Evolutionary conservation across 1,284 basidiomycete species (phyloP), one percentile per base, ranked within the genome.

Genomic region (Ceratobasidium sp.): DNA sequence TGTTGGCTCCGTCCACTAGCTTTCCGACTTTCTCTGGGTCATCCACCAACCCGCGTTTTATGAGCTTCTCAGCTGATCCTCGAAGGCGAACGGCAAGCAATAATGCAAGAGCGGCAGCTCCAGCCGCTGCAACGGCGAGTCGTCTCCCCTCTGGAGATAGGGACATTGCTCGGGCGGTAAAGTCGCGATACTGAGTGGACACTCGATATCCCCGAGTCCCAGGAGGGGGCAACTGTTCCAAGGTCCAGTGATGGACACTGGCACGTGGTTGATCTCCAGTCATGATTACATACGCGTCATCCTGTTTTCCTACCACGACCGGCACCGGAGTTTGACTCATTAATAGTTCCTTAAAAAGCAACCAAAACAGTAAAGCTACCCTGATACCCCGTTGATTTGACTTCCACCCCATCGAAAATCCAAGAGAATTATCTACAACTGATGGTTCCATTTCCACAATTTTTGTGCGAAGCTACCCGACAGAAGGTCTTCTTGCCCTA

Each of bases 21-120:
- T 44, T 35, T 12, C 73, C 73, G 7, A 75, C 20, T 27, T 41
- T 30, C 23, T 75, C 73, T 41, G 60, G 73, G 23, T 75, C 54
- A 33, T 70, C 68, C 12, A 70, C 68, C n/a, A 70, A 30, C 10
- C 68, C 54, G 10, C 48, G 35, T 52, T 70, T 70, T 12, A 59
- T 33, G 10, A 30, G 18, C 23, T 16, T 20, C 38, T 59, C 38
- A 30, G 55, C 54, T 59, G 54, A 41, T 35, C 41, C 30, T 38
- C 30, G 5, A 12, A 70, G 20, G 54, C 54, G 68, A 27, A 54
- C n/a, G 7, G 38, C 68, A 30, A 54, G 50, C 18, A 70, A 12
- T 7, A n/a, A n/a, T n/a, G 54, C 68, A 27, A 70, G 16, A 10
- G 27, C 54, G 23, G 68, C 55, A 3, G 54, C 68, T 18, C 68